A percentile compares a stretch with the other conserved stretches of the same genome.
These are phyloP conservation scores for Suhomyces taliae DNA, from an alignment of 1,139 yeast species.

Conservation along the genomic window DNA sequence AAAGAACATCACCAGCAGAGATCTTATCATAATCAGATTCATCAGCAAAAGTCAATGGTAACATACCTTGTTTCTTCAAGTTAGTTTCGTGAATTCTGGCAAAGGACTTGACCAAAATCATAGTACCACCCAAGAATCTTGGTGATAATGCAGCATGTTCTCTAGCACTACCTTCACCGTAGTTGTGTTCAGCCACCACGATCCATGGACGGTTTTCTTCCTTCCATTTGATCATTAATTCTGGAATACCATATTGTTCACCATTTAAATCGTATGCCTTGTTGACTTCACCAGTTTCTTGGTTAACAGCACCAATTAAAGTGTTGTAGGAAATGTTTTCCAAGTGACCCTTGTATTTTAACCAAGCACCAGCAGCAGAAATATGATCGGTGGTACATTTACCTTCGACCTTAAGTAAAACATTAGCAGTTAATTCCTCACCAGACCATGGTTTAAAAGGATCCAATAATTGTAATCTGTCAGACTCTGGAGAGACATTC, in stretches of 20 bases:
- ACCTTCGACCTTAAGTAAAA: constrained; percentile 89
- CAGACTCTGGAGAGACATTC: constrained; percentile 73
- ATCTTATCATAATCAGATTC: constrained; percentile 85
- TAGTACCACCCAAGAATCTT: constrained; percentile 85
- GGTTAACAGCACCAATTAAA: constrained; percentile 93
- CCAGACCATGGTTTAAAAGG: constrained; percentile 89
- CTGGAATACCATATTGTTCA: constrained; percentile 79
- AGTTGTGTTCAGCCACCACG: constrained; percentile 95
- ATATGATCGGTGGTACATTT: constrained; percentile 98
- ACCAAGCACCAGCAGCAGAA: constrained; percentile 99
- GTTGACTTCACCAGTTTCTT: constrained; percentile 95
- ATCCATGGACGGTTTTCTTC: constrained; percentile 82
- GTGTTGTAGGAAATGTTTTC: constrained; percentile 95
- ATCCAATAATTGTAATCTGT: constrained; percentile 68
- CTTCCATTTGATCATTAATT: constrained; percentile 94
- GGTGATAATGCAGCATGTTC: constrained; percentile 98
- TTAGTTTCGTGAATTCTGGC: constrained; percentile 79
- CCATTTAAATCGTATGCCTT: constrained; percentile 88
- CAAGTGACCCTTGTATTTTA: constrained; percentile 95
- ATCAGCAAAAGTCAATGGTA: constrained; percentile 88
- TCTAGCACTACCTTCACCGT: constrained; percentile 99
- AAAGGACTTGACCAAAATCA: constrained; percentile 89
- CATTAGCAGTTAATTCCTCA: constrained; percentile 72
- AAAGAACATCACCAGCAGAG: constrained; percentile 72
- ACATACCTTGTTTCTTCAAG: constrained; percentile 80